These are phyloP conservation scores for Aschersonia sp. DNA, from an alignment of 2,329 filamentous ascomycete genomes.

Conservation along the genomic window DNA sequence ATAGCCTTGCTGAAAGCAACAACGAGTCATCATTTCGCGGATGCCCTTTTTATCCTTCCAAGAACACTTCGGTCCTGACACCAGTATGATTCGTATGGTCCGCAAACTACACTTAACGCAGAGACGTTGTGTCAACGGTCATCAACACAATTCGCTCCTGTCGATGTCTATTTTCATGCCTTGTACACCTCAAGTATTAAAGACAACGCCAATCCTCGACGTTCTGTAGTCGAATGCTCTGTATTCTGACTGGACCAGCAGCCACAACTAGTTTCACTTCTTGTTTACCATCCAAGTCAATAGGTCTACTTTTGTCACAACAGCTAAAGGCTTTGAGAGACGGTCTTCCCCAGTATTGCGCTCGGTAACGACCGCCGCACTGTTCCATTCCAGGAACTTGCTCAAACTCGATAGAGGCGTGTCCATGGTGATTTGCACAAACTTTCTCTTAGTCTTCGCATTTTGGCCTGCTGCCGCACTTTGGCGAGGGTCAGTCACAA, in stretches of 20 bases:
- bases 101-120: no score
- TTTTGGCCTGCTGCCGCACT: slow-evolving; percentile 27
- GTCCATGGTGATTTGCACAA: slow-evolving; percentile 87
- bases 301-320: slow-evolving; percentile 94
- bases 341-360: slow-evolving; percentile 38
- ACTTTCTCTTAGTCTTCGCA: slow-evolving; percentile 45
- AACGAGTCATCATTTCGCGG: no score
- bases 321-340: slow-evolving; percentile 63
- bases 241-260: neutral
- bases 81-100: no score
- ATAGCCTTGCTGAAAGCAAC: slow-evolving; percentile 17
- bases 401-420: slow-evolving; percentile 73
- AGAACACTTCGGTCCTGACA: no score
- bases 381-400: slow-evolving; percentile 97
- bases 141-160: no score
- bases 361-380: slow-evolving; percentile 87
- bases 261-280: slow-evolving; percentile 10
- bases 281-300: slow-evolving; percentile 79
- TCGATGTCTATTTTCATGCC: no score
- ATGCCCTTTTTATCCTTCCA: no score
- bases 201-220: no score
- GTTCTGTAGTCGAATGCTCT: neutral
- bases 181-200: no score
- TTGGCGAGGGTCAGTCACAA: slow-evolving; percentile 74
- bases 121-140: no score